Evolutionary conservation across 345 rosid genomes (phyloP).

Genomic region (Psidium friedrichsthalianum): DNA sequence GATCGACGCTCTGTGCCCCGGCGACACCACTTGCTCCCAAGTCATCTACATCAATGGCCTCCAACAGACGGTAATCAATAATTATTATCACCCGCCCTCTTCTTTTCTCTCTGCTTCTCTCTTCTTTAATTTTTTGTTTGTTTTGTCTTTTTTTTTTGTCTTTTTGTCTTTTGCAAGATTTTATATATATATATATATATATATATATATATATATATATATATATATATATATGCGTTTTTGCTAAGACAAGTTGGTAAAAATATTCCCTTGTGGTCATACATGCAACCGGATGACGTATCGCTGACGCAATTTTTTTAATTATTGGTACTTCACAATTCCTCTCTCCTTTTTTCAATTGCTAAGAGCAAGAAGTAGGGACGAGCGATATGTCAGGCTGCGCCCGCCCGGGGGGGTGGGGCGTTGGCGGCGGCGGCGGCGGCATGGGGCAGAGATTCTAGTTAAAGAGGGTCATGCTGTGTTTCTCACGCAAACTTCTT

Average conservation of each 20-base stretch:
- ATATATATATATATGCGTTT: background rate
- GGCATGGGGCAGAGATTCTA: background rate
- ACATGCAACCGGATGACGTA: background rate
- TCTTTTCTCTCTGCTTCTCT: no score
- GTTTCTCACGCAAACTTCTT: background rate
- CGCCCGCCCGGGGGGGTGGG: no score
- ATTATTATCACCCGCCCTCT: background rate
- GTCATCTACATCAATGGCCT: conserved; percentile 45
- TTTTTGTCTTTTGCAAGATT: background rate
- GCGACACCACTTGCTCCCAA: conserved; percentile 26
- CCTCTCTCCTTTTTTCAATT: background rate
- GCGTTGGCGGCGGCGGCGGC: no score
- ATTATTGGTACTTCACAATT: background rate
- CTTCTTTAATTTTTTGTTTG: no score
- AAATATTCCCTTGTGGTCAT: background rate
- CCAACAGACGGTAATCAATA: conserved; percentile 30
- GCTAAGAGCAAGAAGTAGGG: background rate
- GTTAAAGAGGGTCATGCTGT: background rate
- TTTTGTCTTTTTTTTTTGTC: no score
- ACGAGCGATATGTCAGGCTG: background rate
- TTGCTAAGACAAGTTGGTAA: background rate
- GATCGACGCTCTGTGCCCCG: conserved; percentile 38
- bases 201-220: no score
- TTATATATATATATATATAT: no score
- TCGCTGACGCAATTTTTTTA: background rate